Conservation (phyloP, 192 early-diverging fungal species). For the Chytriomyces confervae region DNA sequence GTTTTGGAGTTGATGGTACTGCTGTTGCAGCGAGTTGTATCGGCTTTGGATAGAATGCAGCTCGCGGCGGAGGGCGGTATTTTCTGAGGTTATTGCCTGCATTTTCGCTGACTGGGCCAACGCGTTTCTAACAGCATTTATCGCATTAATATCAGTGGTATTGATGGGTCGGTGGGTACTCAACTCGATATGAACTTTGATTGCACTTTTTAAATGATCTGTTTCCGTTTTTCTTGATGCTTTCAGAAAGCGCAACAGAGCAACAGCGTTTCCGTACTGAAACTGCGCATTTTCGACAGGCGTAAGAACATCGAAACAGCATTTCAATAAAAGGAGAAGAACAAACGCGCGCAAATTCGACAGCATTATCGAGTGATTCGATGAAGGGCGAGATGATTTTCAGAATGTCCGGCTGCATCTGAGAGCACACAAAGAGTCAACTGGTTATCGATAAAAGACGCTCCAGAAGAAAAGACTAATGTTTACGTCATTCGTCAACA, state of each 20-base stretch:
- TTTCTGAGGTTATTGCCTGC: conserved; percentile 8
- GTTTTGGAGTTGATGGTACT: too few species aligned
- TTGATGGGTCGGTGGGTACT: not conserved
- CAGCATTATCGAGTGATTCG: conserved; percentile 15
- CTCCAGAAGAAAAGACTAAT: not conserved
- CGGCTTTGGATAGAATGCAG: not conserved
- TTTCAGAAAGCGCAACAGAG: conserved; percentile 13
- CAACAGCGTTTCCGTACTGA: conserved; percentile 26
- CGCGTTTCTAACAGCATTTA: conserved; percentile 19
- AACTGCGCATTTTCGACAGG: not conserved
- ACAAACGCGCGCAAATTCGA: conserved; percentile 19
- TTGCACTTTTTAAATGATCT: not conserved
- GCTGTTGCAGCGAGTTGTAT: not conserved
- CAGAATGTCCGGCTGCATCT: conserved; percentile 13
- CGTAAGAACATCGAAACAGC: too few species aligned
- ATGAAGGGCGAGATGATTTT: conserved; percentile 30
- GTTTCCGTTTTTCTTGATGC: not conserved
- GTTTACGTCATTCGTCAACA: not conserved
- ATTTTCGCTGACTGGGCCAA: not conserved
- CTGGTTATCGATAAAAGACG: not conserved
- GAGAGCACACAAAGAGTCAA: not conserved
- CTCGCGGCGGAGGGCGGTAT: not conserved
- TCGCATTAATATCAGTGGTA: too few species aligned
- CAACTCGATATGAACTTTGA: conserved; percentile 26
- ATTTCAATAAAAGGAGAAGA: too few species aligned